These are phyloP conservation scores for Termitomyces sp. DNA, from an alignment of 768 basidiomycete species.

Conservation along the genomic window DNA sequence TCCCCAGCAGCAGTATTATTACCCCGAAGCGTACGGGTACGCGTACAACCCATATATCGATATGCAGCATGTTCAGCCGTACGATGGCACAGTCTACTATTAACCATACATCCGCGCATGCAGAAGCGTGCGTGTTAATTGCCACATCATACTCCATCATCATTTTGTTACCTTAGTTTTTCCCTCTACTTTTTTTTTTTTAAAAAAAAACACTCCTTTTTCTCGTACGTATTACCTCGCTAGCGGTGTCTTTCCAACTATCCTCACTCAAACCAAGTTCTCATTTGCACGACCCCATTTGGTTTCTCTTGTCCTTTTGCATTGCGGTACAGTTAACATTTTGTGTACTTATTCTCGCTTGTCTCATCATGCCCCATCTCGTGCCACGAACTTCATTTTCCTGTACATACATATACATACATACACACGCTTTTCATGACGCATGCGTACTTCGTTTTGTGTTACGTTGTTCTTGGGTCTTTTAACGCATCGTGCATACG, in stretches of 20 bases:
- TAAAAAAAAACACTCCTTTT: no score
- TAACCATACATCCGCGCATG: slow-evolving; percentile 24
- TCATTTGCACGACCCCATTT: slow-evolving; percentile 1
- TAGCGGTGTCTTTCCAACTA: neutral
- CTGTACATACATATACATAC: neutral
- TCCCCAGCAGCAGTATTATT: slow-evolving; percentile 61
- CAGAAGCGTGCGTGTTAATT: neutral
- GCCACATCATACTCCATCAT: slow-evolving; percentile 1
- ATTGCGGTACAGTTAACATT: slow-evolving; percentile 9
- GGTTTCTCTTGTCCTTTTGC: slow-evolving; percentile 1
- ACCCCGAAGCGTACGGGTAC: slow-evolving; percentile 65
- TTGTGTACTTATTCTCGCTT: slow-evolving; percentile 7
- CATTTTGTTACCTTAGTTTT: slow-evolving; percentile 13
- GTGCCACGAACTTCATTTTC: neutral
- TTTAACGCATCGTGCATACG: slow-evolving; percentile 2
- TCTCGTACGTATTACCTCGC: neutral
- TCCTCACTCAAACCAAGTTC: slow-evolving; percentile 3
- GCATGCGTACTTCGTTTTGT: slow-evolving; percentile 12
- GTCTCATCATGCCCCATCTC: slow-evolving; percentile 7
- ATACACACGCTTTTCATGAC: no score
- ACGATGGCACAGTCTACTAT: slow-evolving; percentile 63
- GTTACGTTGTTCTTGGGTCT: slow-evolving; percentile 16
- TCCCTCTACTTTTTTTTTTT: neutral
- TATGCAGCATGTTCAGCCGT: slow-evolving; percentile 57
- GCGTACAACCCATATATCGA: slow-evolving; percentile 53